Evolutionary conservation across 1,139 yeast genomes (phyloP), one percentile per base, ranked within the genome.

Genomic region (Candida glucosophila): DNA sequence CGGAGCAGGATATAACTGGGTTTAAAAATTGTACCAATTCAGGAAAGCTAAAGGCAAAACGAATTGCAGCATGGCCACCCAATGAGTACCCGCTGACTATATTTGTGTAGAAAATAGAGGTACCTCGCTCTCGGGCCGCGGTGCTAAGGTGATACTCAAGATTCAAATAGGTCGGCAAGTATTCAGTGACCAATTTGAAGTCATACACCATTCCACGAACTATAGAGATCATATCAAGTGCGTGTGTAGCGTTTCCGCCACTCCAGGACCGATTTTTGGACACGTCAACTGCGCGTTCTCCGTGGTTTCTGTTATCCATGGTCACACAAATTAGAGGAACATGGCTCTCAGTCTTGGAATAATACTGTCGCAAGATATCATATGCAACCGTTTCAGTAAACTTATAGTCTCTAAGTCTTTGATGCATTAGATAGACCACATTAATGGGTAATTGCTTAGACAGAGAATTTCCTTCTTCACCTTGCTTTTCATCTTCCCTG

Each of bases 221-320:
- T 14, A 52, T 41, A 1, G 77, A 57, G 4, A 65, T 39, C 72
- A 77, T 57, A 37, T 76, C 79, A 25, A 54, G 40, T 1, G 65
- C 78, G 40, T 76, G 82, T 4, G 57, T 49, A 5, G 36, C 39
- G 39, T 74, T 73, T 2, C 73, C 74, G 3, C 43, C 38, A 1
- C 33, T 36, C 79, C 80, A 73, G 17, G 48, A 51, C 4, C 40
- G 26, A 42, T 73, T 73, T 23, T 52, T 52, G 10, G 22, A 19
- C 2, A 33, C 38, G 26, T 61, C 55, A 2, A 71, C 44, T 6
- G 42, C 26, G 22, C 85, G 49, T 19, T 45, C 47, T 2, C 85
- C 85, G 40, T 77, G 85, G 47, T 77, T 77, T 30, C 78, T 57
- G 29, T 55, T 50, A 38, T 77, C 85, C 43, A 73, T 73, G 0